Conservation (phyloP, 2,329 filamentous ascomycete species). For the Trichoderma afroharzianum region DNA sequence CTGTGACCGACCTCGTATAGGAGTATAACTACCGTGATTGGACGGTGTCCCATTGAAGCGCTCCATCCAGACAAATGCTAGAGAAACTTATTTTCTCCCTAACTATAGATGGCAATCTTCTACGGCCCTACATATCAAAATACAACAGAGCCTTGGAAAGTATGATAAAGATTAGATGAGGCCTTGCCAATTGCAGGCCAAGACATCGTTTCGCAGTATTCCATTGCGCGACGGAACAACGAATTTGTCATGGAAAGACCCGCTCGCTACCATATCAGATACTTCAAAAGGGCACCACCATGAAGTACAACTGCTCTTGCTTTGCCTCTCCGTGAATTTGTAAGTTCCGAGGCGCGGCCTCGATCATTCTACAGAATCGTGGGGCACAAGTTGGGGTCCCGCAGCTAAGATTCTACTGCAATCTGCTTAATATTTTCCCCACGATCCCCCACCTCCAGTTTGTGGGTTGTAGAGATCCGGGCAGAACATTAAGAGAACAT, state of each 20-base stretch:
- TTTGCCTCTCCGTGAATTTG: not conserved
- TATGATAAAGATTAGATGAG: not conserved
- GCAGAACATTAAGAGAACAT: not conserved
- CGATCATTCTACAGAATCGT: not conserved
- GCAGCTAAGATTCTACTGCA: not conserved
- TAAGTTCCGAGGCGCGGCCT: not conserved
- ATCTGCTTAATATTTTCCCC: not conserved
- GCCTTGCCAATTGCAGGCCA: not conserved
- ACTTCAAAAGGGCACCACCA: not conserved
- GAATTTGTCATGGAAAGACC: not conserved
- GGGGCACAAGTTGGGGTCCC: not conserved
- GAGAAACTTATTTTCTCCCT: not conserved
- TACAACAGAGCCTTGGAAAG: not conserved
- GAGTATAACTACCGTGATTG: not conserved
- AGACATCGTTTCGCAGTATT: not conserved
- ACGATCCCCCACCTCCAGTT: not conserved
- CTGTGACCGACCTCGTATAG: not conserved
- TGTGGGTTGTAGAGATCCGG: not conserved
- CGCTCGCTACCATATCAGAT: not conserved
- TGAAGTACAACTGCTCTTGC: not conserved
- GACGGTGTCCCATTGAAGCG: not conserved
- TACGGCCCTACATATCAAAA: too few species aligned
- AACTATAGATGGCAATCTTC: too few species aligned
- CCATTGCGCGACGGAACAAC: not conserved
- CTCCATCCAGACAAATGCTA: not conserved